Evolutionary conservation across 148 eudicot genomes (phyloP), one percentile per base, ranked within the genome.

Genomic region (Fagopyrum tataricum): DNA sequence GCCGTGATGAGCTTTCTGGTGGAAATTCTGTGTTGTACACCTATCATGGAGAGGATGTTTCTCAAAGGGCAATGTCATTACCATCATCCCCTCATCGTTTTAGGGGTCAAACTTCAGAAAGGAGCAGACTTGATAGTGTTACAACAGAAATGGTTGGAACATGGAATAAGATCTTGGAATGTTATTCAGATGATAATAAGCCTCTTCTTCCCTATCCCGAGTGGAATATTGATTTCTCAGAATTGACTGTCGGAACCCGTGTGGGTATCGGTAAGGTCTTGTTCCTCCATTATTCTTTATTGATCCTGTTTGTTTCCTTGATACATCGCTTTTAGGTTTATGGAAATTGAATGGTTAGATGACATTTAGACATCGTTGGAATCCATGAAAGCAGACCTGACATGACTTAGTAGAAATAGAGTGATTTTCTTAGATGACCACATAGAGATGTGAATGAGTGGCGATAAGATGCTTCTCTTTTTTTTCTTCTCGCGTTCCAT

Each of bases 191-290:
- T 78, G 84, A 83, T 62, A 87, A 90, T 73, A 86, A 83, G 77
- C 91, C 90, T 48, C 82, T 96, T 62, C 84, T 96, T 72, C 97
- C 99, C 64, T 96, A 77, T 76, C 89, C 85, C 52, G 99, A 92
- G 77, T 96, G 99, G 99, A 92, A 96, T 76, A 96, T 96, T 77
- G 94, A 92, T 77, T 96, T 81, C 81, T 85, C 92, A 51, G 99
- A 96, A 72, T 75, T 96, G 70, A 90, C 94, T 39, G 94, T 92
- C 58, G 96, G 99, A 72, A 92, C 97, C 77, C 99, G 99, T 79
- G 97, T 96, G 73, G 99, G 99, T 55, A 96, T 96, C 67, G 99
- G 99, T 96, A 82, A 86, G 85, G 67, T 6, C 48, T 73, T 26
- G 70, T 41, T 56, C 49, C 61, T 23, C 20, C 4, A 11, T 74